phyloP scores from a whole-genome alignment of 1,284 basidiomycete species.

The Melanopsichium pennsylvanicum region DNA sequence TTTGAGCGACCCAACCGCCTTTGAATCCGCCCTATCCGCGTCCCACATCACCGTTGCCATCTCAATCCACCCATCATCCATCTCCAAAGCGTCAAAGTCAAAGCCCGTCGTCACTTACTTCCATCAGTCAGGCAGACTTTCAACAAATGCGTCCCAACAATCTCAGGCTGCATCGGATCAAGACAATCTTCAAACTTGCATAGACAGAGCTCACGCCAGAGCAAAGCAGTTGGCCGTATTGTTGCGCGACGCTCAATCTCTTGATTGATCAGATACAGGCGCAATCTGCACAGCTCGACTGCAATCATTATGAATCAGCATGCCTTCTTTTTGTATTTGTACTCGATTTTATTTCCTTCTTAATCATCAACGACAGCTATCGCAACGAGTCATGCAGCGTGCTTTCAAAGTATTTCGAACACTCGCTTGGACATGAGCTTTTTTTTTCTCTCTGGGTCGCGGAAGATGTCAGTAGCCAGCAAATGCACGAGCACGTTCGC shows the following conservation, averaged over 20 bases:
- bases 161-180: constrained; percentile 12
- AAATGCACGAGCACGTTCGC: constrained; percentile 63
- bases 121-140: constrained; percentile 30
- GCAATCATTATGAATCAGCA: not conserved
- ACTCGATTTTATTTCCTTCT: constrained; percentile 17
- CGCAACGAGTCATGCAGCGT: not conserved
- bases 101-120: constrained; percentile 24
- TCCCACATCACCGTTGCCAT: constrained; percentile 45
- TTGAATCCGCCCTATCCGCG: constrained; percentile 81
- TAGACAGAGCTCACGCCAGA: constrained; percentile 19
- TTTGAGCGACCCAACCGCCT: constrained; percentile 83
- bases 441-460: no score
- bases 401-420: no score
- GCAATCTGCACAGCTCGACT: not conserved
- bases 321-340: constrained; percentile 21
- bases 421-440: no score
- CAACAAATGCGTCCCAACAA: constrained; percentile 5
- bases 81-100: constrained; percentile 5
- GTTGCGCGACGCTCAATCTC: constrained; percentile 18
- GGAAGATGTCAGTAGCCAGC: constrained; percentile 54
- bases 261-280: not conserved
- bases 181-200: constrained; percentile 33
- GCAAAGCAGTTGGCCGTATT: constrained; percentile 11
- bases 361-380: not conserved
- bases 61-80: constrained; percentile 6